phyloP scores from a whole-genome alignment of 805 yeast genomes.

The Lipomyces anomalus region DNA sequence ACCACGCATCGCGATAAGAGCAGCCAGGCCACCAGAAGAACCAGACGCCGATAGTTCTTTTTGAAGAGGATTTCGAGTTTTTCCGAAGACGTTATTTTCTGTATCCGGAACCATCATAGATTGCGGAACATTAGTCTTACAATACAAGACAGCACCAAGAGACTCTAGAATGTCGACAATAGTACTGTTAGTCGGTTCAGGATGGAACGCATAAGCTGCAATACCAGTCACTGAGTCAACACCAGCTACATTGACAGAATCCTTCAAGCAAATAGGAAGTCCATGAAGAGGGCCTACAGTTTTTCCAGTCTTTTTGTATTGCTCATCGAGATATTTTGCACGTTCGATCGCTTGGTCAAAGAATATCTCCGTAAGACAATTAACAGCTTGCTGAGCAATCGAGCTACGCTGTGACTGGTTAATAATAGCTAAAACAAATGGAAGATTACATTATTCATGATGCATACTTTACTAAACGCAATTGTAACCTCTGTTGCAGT shows the following conservation, averaged over 20 bases:
- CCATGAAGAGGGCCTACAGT: slow-evolving; percentile 54
- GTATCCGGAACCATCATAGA: slow-evolving; percentile 54
- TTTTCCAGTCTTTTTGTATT: slow-evolving; percentile 42
- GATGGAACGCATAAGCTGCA: slow-evolving; percentile 22
- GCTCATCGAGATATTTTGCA: slow-evolving; percentile 52
- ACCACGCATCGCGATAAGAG: slow-evolving; percentile 44
- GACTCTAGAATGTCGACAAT: slow-evolving; percentile 43
- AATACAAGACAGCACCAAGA: slow-evolving; percentile 55
- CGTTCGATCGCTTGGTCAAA: slow-evolving; percentile 52
- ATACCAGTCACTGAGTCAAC: slow-evolving; percentile 44
- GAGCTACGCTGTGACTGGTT: slow-evolving; percentile 44
- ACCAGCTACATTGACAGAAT: slow-evolving; percentile 52
- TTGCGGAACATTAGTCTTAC: slow-evolving; percentile 54
- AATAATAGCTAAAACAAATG: too few species aligned
- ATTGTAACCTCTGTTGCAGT: slow-evolving; percentile 42
- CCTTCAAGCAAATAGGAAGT: slow-evolving; percentile 60
- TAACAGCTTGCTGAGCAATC: slow-evolving; percentile 49
- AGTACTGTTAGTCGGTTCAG: slow-evolving; percentile 37
- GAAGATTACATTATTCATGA: slow-evolving; percentile 20
- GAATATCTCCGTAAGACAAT: slow-evolving; percentile 40
- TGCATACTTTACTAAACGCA: slow-evolving; percentile 44
- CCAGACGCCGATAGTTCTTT: slow-evolving; percentile 47
- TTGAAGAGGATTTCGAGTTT: slow-evolving; percentile 46
- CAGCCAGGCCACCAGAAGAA: slow-evolving; percentile 51
- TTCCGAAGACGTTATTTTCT: slow-evolving; percentile 50